Base-by-base conservation (phyloP, 495 filamentous ascomycete species). In the Monascus purpureus region DNA sequence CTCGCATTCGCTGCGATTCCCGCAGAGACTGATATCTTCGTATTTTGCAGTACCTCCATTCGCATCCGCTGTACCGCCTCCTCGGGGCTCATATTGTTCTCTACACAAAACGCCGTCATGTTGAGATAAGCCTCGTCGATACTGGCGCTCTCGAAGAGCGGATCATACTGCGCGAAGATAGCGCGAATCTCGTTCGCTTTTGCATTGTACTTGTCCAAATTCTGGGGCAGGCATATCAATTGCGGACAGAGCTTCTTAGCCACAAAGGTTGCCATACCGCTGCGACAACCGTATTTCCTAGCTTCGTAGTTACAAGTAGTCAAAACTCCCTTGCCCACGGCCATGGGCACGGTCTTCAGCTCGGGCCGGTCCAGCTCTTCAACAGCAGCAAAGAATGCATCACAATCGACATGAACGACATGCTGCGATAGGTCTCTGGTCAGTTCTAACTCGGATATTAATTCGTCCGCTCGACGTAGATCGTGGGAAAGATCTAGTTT, bases 81-180 rank as follows among this genome's bases (percentile, higher is more conserved):
- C 33, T 78, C 80, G 0, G 88, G 77, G 3, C 53, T 56, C 44
- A 87, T 61, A 5, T 69, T 43, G 26, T 85, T 75, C 25, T 74
- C 69, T 26, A 56, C 34, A 45, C 87, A 90, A 46, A 93, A 97
- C 28, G 80, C 57, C 1, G 90, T 97, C 34, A 96, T 84, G 50
- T 96, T 96, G 17, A 99, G 61, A 54, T 93, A 99, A 3, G 92
- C 90, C 54, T 99, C 90, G 39, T 99, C 90, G 25, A 90, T 80
- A 49, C 84, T 93, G 2, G 86, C 84, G 38, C 80, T 88, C 52
- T 96, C 82, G 42, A 92, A 96, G 2, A 83, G 68, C 7, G 80
- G 73, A 45, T 99, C 90, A 47, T 96, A 99, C 12, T 76, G 67
- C 2, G 73, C 78, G 17, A 99, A 57, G 11, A 99, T 69, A 20